Percentiles rank a stretch among this genome's conserved stretches.
These are phyloP conservation scores for Cenococcum geophilum DNA, from an alignment of 495 filamentous ascomycete species.

Conservation along the genomic window DNA sequence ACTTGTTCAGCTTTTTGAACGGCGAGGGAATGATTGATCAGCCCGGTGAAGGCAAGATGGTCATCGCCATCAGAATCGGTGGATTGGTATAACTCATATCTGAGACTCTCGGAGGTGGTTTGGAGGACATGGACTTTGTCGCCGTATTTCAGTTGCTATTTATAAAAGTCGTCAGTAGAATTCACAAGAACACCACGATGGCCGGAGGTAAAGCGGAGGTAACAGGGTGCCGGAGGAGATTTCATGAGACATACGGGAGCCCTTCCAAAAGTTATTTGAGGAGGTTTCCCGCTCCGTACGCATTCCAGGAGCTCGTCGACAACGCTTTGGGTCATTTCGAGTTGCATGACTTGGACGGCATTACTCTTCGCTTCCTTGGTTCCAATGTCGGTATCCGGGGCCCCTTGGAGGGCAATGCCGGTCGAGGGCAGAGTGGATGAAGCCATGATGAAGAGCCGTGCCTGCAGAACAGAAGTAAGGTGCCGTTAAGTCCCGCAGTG, in stretches of 20 bases:
- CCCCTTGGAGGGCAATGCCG: conserved; percentile 29
- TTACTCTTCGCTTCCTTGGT: conserved; percentile 22
- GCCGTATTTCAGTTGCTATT: conserved; percentile 31
- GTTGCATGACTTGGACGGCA: conserved; percentile 32
- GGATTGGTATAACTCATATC: conserved; percentile 30
- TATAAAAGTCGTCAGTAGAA: neutral
- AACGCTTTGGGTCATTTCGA: conserved; percentile 31
- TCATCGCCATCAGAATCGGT: conserved; percentile 18
- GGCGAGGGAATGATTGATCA: conserved; percentile 30
- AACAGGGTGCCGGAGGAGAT: neutral
- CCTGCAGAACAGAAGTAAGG: conserved; percentile 1
- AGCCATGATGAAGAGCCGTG: conserved; percentile 19
- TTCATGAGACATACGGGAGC: conserved; percentile 29
- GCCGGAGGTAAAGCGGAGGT: neutral
- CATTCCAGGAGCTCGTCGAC: conserved; percentile 31
- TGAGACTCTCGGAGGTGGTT: conserved; percentile 22
- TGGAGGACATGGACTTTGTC: conserved; percentile 27
- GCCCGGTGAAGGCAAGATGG: conserved; percentile 29
- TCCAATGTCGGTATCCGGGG: conserved; percentile 28
- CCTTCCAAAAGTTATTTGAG: conserved; percentile 32
- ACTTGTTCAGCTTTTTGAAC: conserved; percentile 26
- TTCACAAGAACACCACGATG: neutral
- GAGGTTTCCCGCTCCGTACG: conserved; percentile 26
- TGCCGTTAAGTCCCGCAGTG: conserved; percentile 24
- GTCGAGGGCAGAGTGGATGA: conserved; percentile 13